Conservation (phyloP, 2,329 filamentous ascomycete genomes). For the Bimuria novae-zelandiae region DNA sequence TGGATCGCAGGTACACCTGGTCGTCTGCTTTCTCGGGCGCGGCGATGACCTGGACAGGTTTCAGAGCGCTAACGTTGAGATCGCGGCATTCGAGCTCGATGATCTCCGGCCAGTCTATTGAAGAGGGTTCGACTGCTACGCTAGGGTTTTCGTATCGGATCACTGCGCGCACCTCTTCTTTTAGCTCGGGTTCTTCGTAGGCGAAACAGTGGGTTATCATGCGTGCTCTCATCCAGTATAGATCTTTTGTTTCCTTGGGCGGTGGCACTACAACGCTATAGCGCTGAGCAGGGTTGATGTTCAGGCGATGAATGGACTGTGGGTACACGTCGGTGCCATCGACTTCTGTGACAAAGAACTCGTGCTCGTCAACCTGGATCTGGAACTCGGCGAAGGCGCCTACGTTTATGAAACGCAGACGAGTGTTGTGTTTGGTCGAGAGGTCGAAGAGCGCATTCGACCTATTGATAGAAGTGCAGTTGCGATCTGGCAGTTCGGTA, state of each 20-base stretch:
- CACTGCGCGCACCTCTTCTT: constrained; percentile 55
- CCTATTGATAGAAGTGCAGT: constrained; percentile 41
- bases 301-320: constrained; percentile 59
- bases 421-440: constrained; percentile 62
- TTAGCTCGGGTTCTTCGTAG: constrained; percentile 53
- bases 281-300: constrained; percentile 70
- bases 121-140: constrained; percentile 36
- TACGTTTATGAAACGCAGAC: constrained; percentile 74
- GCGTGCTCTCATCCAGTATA: constrained; percentile 58
- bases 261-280: constrained; percentile 68
- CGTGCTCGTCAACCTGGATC: constrained; percentile 66
- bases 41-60: constrained; percentile 49
- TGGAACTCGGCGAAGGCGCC: constrained; percentile 66
- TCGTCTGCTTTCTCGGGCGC: constrained; percentile 57
- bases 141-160: constrained; percentile 49
- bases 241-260: constrained; percentile 40
- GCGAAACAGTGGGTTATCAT: constrained; percentile 66
- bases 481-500: constrained; percentile 39
- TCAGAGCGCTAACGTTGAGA: constrained; percentile 53
- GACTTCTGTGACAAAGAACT: constrained; percentile 66
- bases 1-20: constrained; percentile 60
- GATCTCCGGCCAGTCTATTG: constrained; percentile 56
- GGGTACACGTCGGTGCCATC: constrained; percentile 68
- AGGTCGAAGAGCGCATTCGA: constrained; percentile 41
- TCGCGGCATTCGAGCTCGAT: constrained; percentile 58